Conservation (phyloP, 2,329 filamentous ascomycete species). For the Sporothrix dimorphospora region DNA sequence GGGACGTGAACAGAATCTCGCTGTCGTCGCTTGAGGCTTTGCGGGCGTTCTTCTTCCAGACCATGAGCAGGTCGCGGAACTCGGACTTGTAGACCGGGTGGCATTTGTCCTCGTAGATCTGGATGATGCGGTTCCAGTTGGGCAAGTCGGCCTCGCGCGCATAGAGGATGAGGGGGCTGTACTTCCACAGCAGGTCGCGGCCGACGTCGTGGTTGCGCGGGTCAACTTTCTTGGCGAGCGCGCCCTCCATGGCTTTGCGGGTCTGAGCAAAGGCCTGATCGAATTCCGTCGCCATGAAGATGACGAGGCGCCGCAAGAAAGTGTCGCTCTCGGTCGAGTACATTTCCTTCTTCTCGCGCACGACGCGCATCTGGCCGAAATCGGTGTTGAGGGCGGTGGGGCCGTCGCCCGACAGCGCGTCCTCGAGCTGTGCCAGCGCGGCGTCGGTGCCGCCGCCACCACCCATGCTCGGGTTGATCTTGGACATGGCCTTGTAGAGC, state of each 20-base stretch:
- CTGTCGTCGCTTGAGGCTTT: conserved; percentile 77
- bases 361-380: conserved; percentile 87
- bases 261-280: conserved; percentile 73
- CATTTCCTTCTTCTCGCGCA: conserved; percentile 91
- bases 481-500: conserved; percentile 89
- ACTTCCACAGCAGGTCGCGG: conserved; percentile 79
- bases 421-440: conserved; percentile 35
- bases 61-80: conserved; percentile 74
- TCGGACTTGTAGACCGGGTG: conserved; percentile 79
- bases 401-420: conserved; percentile 53
- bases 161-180: conserved; percentile 85
- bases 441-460: conserved; percentile 47
- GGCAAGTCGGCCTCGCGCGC: conserved; percentile 78
- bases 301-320: conserved; percentile 78
- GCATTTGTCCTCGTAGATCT: conserved; percentile 78
- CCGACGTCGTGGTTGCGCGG: conserved; percentile 70
- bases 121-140: conserved; percentile 80
- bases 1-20: conserved; percentile 83
- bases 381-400: conserved; percentile 62
- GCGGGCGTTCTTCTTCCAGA: conserved; percentile 78
- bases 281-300: conserved; percentile 82
- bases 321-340: conserved; percentile 75
- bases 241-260: conserved; percentile 64
- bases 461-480: conserved; percentile 83
- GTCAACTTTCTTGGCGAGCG: conserved; percentile 69